These are phyloP conservation scores for Phaeosphaeria sp. DNA, from an alignment of 2,329 filamentous ascomycete genomes.

Conservation along the genomic window DNA sequence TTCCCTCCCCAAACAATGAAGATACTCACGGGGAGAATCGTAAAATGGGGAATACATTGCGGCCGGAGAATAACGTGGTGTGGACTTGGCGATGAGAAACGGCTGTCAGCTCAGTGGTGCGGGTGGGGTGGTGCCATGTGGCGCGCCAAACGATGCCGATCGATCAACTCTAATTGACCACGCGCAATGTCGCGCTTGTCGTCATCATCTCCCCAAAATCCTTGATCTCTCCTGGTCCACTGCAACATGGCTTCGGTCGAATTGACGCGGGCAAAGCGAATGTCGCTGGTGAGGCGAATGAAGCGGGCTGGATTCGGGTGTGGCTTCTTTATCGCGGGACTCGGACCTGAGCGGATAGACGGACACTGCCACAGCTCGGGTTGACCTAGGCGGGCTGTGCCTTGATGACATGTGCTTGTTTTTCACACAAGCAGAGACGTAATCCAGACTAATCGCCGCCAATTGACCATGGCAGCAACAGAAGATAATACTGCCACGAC, in stretches of 20 bases:
- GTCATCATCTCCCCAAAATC: slow-evolving; percentile 6
- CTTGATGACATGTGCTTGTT: slow-evolving; percentile 20
- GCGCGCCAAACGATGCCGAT: neutral
- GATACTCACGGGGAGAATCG: too few relatives aligned
- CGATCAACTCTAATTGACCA: neutral
- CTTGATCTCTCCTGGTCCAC: slow-evolving; percentile 5
- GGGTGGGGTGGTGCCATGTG: neutral
- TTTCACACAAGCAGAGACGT: slow-evolving; percentile 9
- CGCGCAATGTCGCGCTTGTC: slow-evolving; percentile 14
- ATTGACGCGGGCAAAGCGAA: slow-evolving; percentile 4
- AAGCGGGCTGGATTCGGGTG: slow-evolving; percentile 11
- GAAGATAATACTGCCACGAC: slow-evolving; percentile 3
- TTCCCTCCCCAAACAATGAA: too few relatives aligned
- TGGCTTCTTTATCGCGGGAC: slow-evolving; percentile 13
- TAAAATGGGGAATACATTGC: too few relatives aligned
- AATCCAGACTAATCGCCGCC: slow-evolving; percentile 5
- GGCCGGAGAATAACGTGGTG: neutral
- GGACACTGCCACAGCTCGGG: slow-evolving; percentile 34
- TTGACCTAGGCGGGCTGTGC: slow-evolving; percentile 15
- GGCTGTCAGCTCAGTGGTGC: slow-evolving; percentile 16
- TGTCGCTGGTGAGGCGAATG: neutral
- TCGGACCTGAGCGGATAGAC: slow-evolving; percentile 32
- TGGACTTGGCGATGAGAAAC: slow-evolving; percentile 3
- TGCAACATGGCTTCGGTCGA: slow-evolving; percentile 6
- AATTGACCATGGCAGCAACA: slow-evolving; percentile 29